Evolutionary conservation across 441 rosid species (phyloP).

Genomic region (Pelargonium citronellum): DNA sequence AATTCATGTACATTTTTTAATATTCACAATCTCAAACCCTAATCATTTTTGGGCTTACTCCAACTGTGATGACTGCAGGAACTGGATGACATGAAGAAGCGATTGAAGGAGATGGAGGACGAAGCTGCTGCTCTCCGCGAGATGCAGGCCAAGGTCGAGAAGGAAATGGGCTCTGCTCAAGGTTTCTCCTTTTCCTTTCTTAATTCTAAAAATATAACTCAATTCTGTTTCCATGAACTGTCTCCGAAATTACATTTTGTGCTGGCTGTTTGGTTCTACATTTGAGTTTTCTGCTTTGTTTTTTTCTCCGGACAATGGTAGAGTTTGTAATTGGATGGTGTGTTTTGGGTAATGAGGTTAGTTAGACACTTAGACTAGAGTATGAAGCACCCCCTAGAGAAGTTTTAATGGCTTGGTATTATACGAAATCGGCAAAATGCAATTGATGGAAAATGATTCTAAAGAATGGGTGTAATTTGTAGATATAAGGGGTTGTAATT

Average conservation of each 20-base stretch:
- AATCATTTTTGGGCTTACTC: conserved; percentile 1
- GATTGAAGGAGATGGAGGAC: conserved; percentile 59
- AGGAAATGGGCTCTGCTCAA: conserved; percentile 45
- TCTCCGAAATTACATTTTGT: not conserved
- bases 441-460: not conserved
- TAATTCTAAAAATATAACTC: not conserved
- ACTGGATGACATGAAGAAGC: conserved; percentile 46
- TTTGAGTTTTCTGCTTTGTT: not conserved
- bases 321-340: not conserved
- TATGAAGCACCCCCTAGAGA: not conserved
- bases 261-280: not conserved
- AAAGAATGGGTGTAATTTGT: not conserved
- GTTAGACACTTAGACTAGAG: not conserved
- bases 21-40: conserved; percentile 12
- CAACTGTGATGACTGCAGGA: conserved; percentile 31
- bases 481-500: not conserved
- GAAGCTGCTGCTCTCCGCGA: conserved; percentile 51
- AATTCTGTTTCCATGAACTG: not conserved
- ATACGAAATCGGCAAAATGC: not conserved
- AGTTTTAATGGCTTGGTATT: not conserved
- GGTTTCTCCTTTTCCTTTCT: conserved; percentile 21
- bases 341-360: not conserved
- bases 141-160: conserved; percentile 55
- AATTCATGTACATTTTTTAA: not conserved
- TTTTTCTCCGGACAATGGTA: too few species aligned